Base-by-base conservation (phyloP, 352 stramenopile species). In the Globisporangium rhizosaccharum region DNA sequence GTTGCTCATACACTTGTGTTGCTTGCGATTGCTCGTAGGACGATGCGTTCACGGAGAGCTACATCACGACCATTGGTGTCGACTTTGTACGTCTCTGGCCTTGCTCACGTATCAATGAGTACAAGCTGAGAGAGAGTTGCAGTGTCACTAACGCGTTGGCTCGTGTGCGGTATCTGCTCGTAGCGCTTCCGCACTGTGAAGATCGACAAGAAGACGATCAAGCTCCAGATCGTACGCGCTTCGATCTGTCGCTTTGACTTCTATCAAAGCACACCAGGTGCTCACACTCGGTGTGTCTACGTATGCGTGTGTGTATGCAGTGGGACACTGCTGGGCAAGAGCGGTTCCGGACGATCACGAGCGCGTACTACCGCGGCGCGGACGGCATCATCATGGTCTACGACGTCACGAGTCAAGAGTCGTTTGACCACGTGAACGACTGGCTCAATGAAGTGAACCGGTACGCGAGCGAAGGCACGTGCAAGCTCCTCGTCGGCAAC, bases 401-500 rank as follows among this genome's bases (percentile, higher is more conserved):
- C 74, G 97, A 99, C 64, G 95, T 99, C 17, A 99, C 97, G 20
- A 97, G 98, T 69, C 83, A 93, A 68, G 96, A 99, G 75, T 99
- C 95, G 18, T 99, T 99, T 72, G 97, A 99, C 74, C 98, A 99
- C 76, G 96, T 99, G 28, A 99, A 99, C 72, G 90, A 99, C 66
- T 99, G 97, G 97, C 72, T 99, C 26, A 96, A 98, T 67, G 97
- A 99, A 84, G 98, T 99, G 70, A 96, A 99, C 63, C 75, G 88
- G 66, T 99, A 99, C 82, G 96, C 96, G 15, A 98, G 88, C 57
- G 96, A 99, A 77, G 97, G 98, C 75, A 96, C 98, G 17, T 98
- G 98, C 73, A 99, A 99, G 78, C 85, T 99, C 11, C 86, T 99
- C 1, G 96, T 99, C 8, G 97, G 97, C 54, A 99, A 99, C 83